Evolutionary conservation across 495 filamentous ascomycete species (phyloP), one percentile per base, ranked within the genome.

Genomic region (Penicillium subrubescens): DNA sequence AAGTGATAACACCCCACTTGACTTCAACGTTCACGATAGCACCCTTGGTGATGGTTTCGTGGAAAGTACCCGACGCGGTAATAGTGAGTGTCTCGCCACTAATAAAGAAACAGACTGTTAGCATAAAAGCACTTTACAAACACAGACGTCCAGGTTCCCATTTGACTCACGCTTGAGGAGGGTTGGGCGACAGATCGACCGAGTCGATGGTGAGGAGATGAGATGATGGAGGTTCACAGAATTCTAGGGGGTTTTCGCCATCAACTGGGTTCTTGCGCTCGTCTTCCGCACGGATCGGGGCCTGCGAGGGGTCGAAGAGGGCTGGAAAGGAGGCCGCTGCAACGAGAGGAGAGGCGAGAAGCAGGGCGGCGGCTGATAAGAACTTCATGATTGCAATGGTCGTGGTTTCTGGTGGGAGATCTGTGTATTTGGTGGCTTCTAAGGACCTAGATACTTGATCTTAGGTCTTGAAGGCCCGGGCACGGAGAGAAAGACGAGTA

Each of bases 1-100:
- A 82, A 53, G 88, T 91, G 73, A 99, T 97, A 69, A 96, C 80
- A 29, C 77, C 95, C 75, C 94, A 99, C 77, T 97, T 97, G 79
- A 98, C 94, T 60, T 88, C 83, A 34, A 99, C 74, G 33, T 88
- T 81, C 37, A 97, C 88, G 61, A 88, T 89, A 44, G 96, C 90
- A 57, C 92, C 94, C 41, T 91, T 73, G n/a, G 85, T 83, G 62
- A 99, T 83, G 14, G 75, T 68, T 62, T 94, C 75, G 60, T 78
- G 82, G 51, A 99, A 81, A 17, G 75, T 88, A 61, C 96, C 95
- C 27, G 74, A 79, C 17, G 94, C 95, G 52, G 85, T 82, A 79
- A 99, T 96, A 19, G 78, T 83, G 64, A 99, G 88, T n/a, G 83
- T 83, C 53, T 86, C 44, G 61, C 96, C 96, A 60, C 95, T 99